A percentile compares a stretch with the other conserved stretches of the same genome.
These are phyloP conservation scores for Plicaturopsis crispa DNA, from an alignment of 768 basidiomycete species.

Conservation along the genomic window DNA sequence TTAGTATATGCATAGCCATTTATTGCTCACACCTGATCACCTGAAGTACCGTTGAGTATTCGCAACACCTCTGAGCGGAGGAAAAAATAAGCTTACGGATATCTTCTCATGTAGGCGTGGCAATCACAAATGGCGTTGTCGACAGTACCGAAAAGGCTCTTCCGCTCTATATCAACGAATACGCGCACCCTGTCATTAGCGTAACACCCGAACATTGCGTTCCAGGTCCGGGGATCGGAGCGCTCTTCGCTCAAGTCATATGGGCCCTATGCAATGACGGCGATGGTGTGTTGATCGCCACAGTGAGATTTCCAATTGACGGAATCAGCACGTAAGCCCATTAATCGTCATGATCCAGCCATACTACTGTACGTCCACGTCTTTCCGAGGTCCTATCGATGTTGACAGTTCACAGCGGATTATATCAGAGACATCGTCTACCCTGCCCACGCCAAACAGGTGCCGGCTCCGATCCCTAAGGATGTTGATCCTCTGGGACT, in stretches of 20 bases:
- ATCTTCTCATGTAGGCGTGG: neutral
- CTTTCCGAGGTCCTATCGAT: too few relatives aligned
- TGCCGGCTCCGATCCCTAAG: constrained; percentile 3
- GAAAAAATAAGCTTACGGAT: neutral
- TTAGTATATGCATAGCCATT: constrained; percentile 4
- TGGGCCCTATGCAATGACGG: constrained; percentile 5
- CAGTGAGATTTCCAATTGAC: neutral
- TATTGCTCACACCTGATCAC: constrained; percentile 1
- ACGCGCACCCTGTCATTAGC: neutral
- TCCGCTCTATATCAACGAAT: neutral
- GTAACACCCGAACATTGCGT: neutral
- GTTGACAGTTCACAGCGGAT: too few relatives aligned
- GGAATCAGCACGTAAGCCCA: too few relatives aligned
- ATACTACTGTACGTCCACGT: too few relatives aligned
- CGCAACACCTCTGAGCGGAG: neutral
- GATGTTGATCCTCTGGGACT: constrained; percentile 3
- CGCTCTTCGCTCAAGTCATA: constrained; percentile 2
- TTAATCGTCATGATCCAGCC: too few relatives aligned
- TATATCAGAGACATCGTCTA: constrained; percentile 3
- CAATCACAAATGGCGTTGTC: neutral
- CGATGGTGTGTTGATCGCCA: constrained; percentile 5
- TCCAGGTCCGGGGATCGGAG: constrained; percentile 4
- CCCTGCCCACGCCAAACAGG: constrained; percentile 1
- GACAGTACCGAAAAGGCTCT: neutral
- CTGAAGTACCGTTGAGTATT: constrained; percentile 6